These are phyloP conservation scores for Panaeolus cyanescens DNA, from an alignment of 768 basidiomycete species.

Conservation along the genomic window DNA sequence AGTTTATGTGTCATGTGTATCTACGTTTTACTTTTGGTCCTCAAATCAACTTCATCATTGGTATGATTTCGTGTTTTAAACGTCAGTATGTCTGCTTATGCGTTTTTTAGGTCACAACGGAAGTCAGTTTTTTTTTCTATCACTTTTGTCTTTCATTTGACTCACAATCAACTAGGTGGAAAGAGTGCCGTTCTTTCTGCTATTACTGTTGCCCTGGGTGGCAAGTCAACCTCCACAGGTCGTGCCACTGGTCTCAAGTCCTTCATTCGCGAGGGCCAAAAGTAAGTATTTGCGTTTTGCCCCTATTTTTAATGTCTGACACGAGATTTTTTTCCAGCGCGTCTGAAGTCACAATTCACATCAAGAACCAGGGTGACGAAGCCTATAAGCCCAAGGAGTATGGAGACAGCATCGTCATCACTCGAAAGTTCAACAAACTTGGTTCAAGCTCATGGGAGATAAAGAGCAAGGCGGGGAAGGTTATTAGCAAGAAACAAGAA, in stretches of 20 bases:
- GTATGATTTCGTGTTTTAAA: slow-evolving; percentile 36
- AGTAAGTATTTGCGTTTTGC: slow-evolving; percentile 42
- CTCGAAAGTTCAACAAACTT: slow-evolving; percentile 76
- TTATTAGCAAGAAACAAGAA: slow-evolving; percentile 76
- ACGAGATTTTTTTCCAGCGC: slow-evolving; percentile 37
- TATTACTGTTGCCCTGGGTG: slow-evolving; percentile 90
- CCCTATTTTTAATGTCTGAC: neutral
- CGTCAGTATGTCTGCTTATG: slow-evolving; percentile 1
- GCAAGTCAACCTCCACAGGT: slow-evolving; percentile 90
- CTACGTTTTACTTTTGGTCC: slow-evolving; percentile 85
- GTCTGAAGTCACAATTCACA: slow-evolving; percentile 73
- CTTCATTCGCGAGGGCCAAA: slow-evolving; percentile 83
- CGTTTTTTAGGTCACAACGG: slow-evolving; percentile 77
- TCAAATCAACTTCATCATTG: slow-evolving; percentile 97
- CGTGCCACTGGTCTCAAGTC: slow-evolving; percentile 83
- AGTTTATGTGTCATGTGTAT: slow-evolving; percentile 96
- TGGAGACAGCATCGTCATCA: slow-evolving; percentile 82
- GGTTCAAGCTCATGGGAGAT: slow-evolving; percentile 85
- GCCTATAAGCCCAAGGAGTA: slow-evolving; percentile 87
- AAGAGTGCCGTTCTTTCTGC: slow-evolving; percentile 95
- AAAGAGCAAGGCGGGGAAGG: slow-evolving; percentile 61
- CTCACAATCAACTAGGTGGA: slow-evolving; percentile 57
- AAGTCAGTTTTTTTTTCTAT: slow-evolving; percentile 52
- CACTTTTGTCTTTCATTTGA: neutral
- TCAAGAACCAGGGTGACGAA: slow-evolving; percentile 92